Base-by-base conservation (phyloP, 345 rosid species). In the Theobroma cacao region DNA sequence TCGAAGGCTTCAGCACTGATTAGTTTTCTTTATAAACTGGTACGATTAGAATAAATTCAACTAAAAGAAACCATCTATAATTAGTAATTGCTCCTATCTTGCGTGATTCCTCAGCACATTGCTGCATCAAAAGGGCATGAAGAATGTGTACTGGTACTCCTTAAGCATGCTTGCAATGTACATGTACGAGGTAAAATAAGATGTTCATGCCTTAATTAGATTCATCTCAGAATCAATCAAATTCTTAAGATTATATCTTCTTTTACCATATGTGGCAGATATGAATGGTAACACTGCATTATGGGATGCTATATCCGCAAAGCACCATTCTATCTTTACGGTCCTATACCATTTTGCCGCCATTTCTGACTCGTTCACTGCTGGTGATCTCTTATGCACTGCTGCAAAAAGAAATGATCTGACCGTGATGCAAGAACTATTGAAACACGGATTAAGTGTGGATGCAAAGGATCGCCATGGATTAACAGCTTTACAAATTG, bases 81-180 rank as follows among this genome's bases (percentile, higher is more conserved):
- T 26, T 60, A 15, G 14, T 26, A 28, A 26, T 30, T n/a, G 17
- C 14, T 33, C 7, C 12, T 5, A 11, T 31, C 45, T 77, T 9
- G 2, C 79, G 14, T 75, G 64, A 68, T 75, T 70, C 47, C 65
- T 78, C 92, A 95, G 98, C 98, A 93, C 79, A 78, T 95, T 75
- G 98, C 98, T 62, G 98, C 98, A 80, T 88, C 94, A 3, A 86
- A 82, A 79, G 98, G 98, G 75, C 92, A 90, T 60, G 98, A 91
- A 81, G 97, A 93, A 20, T 93, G 95, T 86, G 94, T 93, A 10
- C 53, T 79, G 59, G 91, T 90, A 80, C 94, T 94, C 64, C 79
- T 94, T 28, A 89, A 84, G 82, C 90, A 92, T 75, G 94, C 92
- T 53, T 93, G 97, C 88, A 90, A 91, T 84, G 85, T 91, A 24